A percentile compares a stretch with the other conserved stretches of the same genome.
phyloP scores from a whole-genome alignment of 176 grass and related monocot species.

The Luzula sylvatica region DNA sequence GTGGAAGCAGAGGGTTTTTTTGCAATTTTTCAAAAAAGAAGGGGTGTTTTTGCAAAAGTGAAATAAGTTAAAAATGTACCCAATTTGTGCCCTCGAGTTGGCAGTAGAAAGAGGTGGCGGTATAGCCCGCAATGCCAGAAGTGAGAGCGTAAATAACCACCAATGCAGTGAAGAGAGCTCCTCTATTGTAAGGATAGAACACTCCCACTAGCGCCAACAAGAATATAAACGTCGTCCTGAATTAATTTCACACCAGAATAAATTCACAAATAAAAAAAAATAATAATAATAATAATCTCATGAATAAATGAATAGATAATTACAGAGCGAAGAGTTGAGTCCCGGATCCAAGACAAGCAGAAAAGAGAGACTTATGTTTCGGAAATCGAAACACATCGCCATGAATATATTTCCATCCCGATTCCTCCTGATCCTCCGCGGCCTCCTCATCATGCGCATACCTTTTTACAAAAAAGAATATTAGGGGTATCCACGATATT shows the following conservation, averaged over 20 bases:
- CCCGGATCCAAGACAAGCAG: conserved; percentile 84
- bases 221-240: conserved; percentile 94
- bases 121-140: conserved; percentile 94
- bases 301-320: conserved; percentile 8
- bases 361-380: conserved; percentile 80
- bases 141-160: conserved; percentile 95
- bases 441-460: conserved; percentile 96
- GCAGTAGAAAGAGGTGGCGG: conserved; percentile 82
- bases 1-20: not conserved
- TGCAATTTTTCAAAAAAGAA: not conserved
- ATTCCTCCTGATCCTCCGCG: conserved; percentile 93
- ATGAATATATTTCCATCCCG: conserved; percentile 97
- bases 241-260: conserved; percentile 9
- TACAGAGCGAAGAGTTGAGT: conserved; percentile 93
- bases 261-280: not conserved
- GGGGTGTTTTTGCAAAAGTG: not conserved
- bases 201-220: conserved; percentile 88
- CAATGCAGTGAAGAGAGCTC: conserved; percentile 90
- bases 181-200: conserved; percentile 96
- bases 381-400: conserved; percentile 94
- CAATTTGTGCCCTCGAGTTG: conserved; percentile 85
- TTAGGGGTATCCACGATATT: not conserved
- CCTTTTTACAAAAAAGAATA: conserved; percentile 27
- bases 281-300: not conserved
- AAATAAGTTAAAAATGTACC: conserved; percentile 36